phyloP scores from a whole-genome alignment of 345 rosid species.

The Citrus maxima region DNA sequence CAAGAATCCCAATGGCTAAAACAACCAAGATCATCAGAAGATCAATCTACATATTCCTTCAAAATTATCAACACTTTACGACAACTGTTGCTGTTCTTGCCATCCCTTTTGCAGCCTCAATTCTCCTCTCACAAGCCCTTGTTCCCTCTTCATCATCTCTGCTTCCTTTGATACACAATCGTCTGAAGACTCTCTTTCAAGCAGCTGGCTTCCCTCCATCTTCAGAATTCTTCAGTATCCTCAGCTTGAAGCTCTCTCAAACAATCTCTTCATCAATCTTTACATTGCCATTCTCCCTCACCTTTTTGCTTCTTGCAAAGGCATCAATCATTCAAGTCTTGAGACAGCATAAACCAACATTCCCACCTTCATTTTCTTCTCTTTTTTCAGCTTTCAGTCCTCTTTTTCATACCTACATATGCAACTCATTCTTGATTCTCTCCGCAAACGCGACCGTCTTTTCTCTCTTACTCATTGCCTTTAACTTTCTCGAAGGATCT shows the following conservation, averaged over 20 bases:
- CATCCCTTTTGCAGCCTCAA: constrained; percentile 53
- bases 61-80: constrained; percentile 58
- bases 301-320: constrained; percentile 70
- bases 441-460: constrained; percentile 78
- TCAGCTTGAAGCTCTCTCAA: constrained; percentile 70
- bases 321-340: constrained; percentile 44
- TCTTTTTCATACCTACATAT: constrained; percentile 47
- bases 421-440: constrained; percentile 51
- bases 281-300: constrained; percentile 68
- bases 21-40: constrained; percentile 55
- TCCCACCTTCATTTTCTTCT: constrained; percentile 34
- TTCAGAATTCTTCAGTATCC: constrained; percentile 45
- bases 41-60: constrained; percentile 62
- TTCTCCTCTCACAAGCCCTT: constrained; percentile 54
- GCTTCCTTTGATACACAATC: constrained; percentile 29
- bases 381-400: constrained; percentile 35
- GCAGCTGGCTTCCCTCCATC: constrained; percentile 74
- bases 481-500: constrained; percentile 37
- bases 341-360: constrained; percentile 16
- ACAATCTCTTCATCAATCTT: constrained; percentile 55
- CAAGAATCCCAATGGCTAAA: constrained; percentile 42
- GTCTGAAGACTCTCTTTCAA: constrained; percentile 39
- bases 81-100: constrained; percentile 47
- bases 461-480: constrained; percentile 51
- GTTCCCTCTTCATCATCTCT: constrained; percentile 30